Evolutionary conservation across 2,329 filamentous ascomycete genomes (phyloP), one percentile per base, ranked within the genome.

Genomic region (Rasamsonia emersonii): DNA sequence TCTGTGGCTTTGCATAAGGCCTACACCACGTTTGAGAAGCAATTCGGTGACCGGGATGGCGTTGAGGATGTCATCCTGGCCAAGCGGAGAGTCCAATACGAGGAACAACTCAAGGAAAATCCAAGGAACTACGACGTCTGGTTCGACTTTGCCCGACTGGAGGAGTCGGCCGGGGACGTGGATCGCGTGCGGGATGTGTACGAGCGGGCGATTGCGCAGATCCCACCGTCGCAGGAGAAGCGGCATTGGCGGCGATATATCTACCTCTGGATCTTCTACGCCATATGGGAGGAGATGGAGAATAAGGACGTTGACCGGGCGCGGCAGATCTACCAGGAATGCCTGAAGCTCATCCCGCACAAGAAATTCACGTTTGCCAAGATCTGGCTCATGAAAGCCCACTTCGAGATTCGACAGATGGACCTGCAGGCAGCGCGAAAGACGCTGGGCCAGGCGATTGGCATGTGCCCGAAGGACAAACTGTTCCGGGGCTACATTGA

Each of bases 341-440:
- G 86, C 47, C 62, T 96, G 28, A 80, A 81, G 39, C 65, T 96
- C 27, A 80, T 98, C 45, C 91, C 91, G 0, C 91, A 98, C 66
- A 93, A 93, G 56, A 85, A 85, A 51, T 98, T 96, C 61, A 96
- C 91, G 0, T 98, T 96, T 56, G 85, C 86, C 54, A 98, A 98
- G 59, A 68, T 96, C 30, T 98, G 91, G 91, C 68, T 96, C 26
- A 70, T 93, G 61, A 93, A 89, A 49, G 86, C 89, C 1, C 83
- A 93, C 39, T 95, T 96, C 45, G 88, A 96, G 53, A 72, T 96
- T 20, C 82, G 91, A 9, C 88, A 95, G 50, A 77, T 81, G 54
- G 74, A 94, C 45, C 70, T 96, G 4, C 71, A 77, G 15, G 67
- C 77, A 3, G 88, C 91, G 14, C 75, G 91, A 21, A 98, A 95